Evolutionary conservation across 768 basidiomycete species (phyloP).

Genomic region (Leccinum disarticulatum): DNA sequence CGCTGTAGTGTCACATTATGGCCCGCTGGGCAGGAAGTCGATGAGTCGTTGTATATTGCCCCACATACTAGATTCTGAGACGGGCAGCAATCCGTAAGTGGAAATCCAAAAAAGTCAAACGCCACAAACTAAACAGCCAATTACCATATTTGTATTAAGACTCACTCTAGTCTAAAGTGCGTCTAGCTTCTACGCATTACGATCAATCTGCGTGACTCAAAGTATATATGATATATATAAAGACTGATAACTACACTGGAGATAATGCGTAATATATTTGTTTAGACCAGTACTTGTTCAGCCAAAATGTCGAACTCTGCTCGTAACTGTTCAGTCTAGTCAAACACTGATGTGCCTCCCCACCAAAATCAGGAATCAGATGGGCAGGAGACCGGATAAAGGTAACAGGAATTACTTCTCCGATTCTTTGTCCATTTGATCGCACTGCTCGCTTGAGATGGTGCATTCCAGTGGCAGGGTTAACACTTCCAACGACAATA

Average conservation of each 20-base stretch:
- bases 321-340: conserved; percentile 23
- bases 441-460: conserved; percentile 20
- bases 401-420: conserved; percentile 30
- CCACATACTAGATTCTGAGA: too few relatives aligned
- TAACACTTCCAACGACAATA: conserved; percentile 21
- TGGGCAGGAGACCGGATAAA: conserved; percentile 25
- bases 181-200: too few relatives aligned
- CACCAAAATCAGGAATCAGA: conserved; percentile 30
- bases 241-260: neutral
- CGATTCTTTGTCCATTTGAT: conserved; percentile 18
- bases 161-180: too few relatives aligned
- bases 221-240: neutral
- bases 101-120: too few relatives aligned
- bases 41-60: too few relatives aligned
- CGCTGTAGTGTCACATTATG: too few relatives aligned
- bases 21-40: too few relatives aligned
- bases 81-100: too few relatives aligned
- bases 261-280: conserved; percentile 22
- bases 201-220: too few relatives aligned
- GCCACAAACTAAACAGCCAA: too few relatives aligned
- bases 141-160: too few relatives aligned
- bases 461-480: conserved; percentile 23
- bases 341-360: conserved; percentile 22
- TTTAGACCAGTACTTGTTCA: conserved; percentile 38
- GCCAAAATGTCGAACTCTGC: conserved; percentile 18